phyloP scores from a whole-genome alignment of 257 asterid genomes.

The Nicotiana paniculata region DNA sequence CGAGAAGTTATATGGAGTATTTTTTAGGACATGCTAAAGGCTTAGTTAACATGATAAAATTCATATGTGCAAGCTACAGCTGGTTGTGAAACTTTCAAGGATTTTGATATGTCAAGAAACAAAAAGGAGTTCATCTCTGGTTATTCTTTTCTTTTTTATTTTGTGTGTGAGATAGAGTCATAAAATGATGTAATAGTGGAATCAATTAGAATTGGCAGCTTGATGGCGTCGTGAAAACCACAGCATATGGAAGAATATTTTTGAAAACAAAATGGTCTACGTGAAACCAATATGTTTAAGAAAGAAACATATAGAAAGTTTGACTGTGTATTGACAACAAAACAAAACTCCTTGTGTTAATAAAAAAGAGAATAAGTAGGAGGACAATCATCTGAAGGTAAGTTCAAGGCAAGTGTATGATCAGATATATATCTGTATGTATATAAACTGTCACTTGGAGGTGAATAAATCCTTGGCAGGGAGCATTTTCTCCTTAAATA shows the following conservation, averaged over 20 bases:
- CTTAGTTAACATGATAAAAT: neutral
- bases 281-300: neutral
- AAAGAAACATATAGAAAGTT: neutral
- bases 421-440: neutral
- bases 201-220: neutral
- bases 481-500: no score
- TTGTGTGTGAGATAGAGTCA: neutral
- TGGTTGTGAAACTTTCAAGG: constrained; percentile 62
- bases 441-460: neutral
- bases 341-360: neutral
- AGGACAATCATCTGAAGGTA: neutral
- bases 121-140: neutral
- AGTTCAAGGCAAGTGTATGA: neutral
- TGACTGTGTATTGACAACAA: neutral
- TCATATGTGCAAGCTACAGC: constrained; percentile 33
- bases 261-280: neutral
- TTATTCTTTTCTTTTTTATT: neutral
- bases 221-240: neutral
- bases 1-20: constrained; percentile 3
- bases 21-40: neutral
- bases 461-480: no score
- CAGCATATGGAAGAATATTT: neutral
- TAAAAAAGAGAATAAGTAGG: neutral
- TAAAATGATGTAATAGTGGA: neutral
- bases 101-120: neutral